Evolutionary conservation across 2,329 filamentous ascomycete species (phyloP), one percentile per base, ranked within the genome.

Genomic region (Pyrenophora teres): DNA sequence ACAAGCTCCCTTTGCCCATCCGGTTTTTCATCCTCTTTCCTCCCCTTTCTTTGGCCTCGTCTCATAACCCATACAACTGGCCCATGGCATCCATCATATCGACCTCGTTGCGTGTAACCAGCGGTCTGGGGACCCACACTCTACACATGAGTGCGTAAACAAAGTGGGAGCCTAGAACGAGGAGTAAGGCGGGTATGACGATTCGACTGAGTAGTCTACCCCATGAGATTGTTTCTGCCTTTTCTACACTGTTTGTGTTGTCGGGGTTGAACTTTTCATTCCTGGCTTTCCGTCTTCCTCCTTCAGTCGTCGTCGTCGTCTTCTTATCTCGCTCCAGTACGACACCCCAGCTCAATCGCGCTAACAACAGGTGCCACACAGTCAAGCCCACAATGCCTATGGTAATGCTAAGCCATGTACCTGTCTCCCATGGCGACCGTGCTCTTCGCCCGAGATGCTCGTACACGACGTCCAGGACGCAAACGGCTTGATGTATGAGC

Each of bases 291-390:
- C n/a, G 27, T 13, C n/a, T 7, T 15, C 15, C 31, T 15, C 16
- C 18, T 25, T n/a, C 15, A 6, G 4, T n/a, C 27, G 6, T 30
- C 8, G n/a, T 13, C 15, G 15, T 15, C 15, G 15, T 15, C n/a
- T 21, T 30, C 39, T 4, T 39, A 15, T 31, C 38, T 6, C 40
- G 41, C 35, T 60, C 59, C 21, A 59, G 9, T 7, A 55, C 40
- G 3, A 41, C 49, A 6, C 27, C 37, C 33, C 59, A 62, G 15
- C 54, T 53, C 30, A 62, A 13, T 9, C 57, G 32, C 13, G 49
- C 54, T 13, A 65, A 16, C 25, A 49, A 54, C 10, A 50, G 32
- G 36, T 63, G 59, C 63, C 64, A 67, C 5, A 18, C 56, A 2
- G 52, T 23, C 15, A 65, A 30, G 18, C 61, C 12, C 8, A 46